A percentile compares a stretch with the other conserved stretches of the same genome.
Evolutionary conservation across 2,329 filamentous ascomycete genomes (phyloP).

Genomic region (Fusarium phyllophilum): DNA sequence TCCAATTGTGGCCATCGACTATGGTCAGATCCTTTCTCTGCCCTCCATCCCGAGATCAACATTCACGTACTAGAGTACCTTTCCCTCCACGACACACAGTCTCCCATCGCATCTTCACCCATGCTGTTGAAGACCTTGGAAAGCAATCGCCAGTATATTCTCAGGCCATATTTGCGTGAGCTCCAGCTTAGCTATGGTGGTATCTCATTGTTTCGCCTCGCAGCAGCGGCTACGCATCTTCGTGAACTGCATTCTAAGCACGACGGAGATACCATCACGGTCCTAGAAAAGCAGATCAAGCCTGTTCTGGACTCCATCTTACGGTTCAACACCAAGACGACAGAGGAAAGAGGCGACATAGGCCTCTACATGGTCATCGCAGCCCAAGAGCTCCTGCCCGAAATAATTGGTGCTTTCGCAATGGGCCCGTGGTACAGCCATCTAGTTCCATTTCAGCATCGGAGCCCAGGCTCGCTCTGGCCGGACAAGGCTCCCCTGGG

Average conservation of each 20-base stretch:
- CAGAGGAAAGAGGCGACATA: not conserved
- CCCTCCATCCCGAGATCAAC: not conserved
- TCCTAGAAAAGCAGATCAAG: not conserved
- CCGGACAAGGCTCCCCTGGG: fast-evolving
- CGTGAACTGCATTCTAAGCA: not conserved
- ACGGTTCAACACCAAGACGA: not conserved
- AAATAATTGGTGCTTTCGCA: fast-evolving
- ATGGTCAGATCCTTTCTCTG: not conserved
- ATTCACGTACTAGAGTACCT: not conserved
- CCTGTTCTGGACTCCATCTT: not conserved
- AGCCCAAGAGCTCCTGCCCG: not conserved
- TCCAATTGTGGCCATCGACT: fast-evolving
- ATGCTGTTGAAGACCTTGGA: not conserved
- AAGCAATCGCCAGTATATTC: not conserved
- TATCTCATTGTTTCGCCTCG: not conserved
- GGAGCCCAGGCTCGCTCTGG: not conserved
- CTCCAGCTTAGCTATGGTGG: not conserved
- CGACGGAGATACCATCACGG: not conserved
- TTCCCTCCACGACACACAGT: not conserved
- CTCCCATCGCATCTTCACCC: fast-evolving
- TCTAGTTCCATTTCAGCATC: not conserved
- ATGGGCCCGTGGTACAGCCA: not conserved
- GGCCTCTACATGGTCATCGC: not conserved
- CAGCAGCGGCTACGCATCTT: not conserved
- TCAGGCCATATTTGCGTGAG: not conserved